Conservation (phyloP, 257 asterid genomes). For the Leptodermis oblonga region DNA sequence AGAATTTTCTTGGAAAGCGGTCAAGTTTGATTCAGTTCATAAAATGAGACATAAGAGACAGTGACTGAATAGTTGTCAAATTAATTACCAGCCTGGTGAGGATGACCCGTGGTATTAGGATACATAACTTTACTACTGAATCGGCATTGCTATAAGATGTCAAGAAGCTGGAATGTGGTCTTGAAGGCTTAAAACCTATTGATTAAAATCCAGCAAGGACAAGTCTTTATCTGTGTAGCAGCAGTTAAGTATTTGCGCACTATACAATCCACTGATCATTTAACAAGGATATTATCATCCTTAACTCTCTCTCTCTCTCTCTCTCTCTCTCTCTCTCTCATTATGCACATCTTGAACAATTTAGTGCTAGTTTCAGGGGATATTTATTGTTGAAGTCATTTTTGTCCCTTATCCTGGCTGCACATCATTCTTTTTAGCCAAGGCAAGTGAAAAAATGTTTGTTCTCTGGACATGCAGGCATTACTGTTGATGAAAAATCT, state of each 20-base stretch:
- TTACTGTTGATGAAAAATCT: constrained; percentile 85
- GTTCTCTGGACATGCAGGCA: constrained; percentile 57
- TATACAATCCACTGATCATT: no score
- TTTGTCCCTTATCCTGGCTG: neutral
- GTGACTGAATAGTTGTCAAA: neutral
- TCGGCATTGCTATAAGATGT: neutral
- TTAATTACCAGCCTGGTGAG: neutral
- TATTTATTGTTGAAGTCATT: neutral
- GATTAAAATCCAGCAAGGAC: neutral
- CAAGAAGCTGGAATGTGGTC: neutral
- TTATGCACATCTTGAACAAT: neutral
- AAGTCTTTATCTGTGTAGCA: neutral
- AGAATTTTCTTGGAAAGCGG: neutral
- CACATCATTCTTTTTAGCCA: neutral
- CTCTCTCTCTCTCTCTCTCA: no score
- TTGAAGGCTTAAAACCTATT: neutral
- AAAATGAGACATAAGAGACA: neutral
- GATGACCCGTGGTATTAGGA: neutral
- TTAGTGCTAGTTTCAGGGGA: neutral
- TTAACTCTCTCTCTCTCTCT: no score
- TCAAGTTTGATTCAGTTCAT: neutral
- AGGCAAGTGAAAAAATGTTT: neutral
- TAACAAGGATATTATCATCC: no score
- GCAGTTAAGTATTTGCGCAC: no score
- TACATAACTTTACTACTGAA: neutral